Percentiles rank a stretch among this genome's conserved stretches.
phyloP scores from a whole-genome alignment of 2,329 filamentous ascomycete genomes.

The Parafenestella ontariensis region DNA sequence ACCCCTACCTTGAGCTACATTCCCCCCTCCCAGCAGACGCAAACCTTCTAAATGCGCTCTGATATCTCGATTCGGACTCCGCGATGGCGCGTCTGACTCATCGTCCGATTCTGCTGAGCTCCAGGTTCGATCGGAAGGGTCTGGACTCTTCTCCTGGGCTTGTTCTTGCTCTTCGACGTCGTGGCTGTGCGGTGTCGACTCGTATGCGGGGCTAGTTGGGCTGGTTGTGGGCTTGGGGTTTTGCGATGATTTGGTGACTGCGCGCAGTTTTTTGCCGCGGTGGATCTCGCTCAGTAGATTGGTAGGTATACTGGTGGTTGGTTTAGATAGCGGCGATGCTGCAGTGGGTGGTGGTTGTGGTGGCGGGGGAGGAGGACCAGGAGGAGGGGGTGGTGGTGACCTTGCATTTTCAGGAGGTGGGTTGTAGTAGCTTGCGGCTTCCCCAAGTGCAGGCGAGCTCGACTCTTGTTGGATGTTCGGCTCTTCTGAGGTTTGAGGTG shows the following conservation, averaged over 20 bases:
- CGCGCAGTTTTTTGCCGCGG: conserved; percentile 2
- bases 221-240: too few species aligned
- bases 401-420: background rate
- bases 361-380: background rate
- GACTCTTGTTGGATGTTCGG: background rate
- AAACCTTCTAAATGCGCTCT: background rate
- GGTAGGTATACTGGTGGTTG: too few species aligned
- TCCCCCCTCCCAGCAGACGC: background rate
- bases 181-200: conserved; percentile 14
- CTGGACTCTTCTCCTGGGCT: conserved; percentile 8
- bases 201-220: conserved; percentile 6
- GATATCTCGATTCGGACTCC: background rate
- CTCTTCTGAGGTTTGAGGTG: background rate
- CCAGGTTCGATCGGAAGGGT: background rate
- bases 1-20: background rate
- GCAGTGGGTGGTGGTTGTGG: background rate
- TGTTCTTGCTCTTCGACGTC: conserved; percentile 17
- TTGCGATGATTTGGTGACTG: conserved; percentile 2
- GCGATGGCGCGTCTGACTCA: background rate
- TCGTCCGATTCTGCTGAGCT: background rate
- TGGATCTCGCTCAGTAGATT: conserved; percentile 3
- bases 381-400: background rate
- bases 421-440: background rate
- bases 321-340: background rate
- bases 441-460: background rate